Percentiles rank a stretch among this genome's conserved stretches.
Conservation (phyloP, 2,329 filamentous ascomycete genomes). For the Fusarium duplospermum region DNA sequence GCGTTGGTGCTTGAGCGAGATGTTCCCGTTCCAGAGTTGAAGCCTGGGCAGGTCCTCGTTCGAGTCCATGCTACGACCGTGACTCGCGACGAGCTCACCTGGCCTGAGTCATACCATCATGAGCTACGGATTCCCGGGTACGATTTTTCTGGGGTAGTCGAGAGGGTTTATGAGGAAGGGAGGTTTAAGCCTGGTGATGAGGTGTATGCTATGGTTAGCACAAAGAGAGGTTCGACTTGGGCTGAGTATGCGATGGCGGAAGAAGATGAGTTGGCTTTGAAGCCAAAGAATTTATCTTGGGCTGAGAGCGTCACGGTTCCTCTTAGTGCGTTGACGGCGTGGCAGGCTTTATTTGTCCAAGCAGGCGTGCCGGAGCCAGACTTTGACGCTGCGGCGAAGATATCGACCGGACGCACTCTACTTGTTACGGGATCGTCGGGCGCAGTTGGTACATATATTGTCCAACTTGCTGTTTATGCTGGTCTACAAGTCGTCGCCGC, state of each 20-base stretch:
- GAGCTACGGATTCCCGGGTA: constrained; percentile 19
- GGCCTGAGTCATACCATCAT: constrained; percentile 24
- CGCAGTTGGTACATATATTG: constrained; percentile 50
- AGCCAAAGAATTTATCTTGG: constrained; percentile 44
- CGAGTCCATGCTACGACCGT: constrained; percentile 28
- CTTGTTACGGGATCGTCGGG: constrained; percentile 52
- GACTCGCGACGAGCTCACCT: constrained; percentile 33
- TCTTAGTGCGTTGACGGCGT: constrained; percentile 51
- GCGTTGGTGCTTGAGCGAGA: constrained; percentile 8
- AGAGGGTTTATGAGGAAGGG: constrained; percentile 8
- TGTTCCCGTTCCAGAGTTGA: constrained; percentile 9
- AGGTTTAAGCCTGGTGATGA: constrained; percentile 45
- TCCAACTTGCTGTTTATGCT: constrained; percentile 49
- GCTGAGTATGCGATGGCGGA: constrained; percentile 40
- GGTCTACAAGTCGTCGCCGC: constrained; percentile 48
- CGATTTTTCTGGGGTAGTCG: constrained; percentile 28
- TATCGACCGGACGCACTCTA: constrained; percentile 23
- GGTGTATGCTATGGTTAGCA: constrained; percentile 44
- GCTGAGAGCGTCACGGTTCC: constrained; percentile 49
- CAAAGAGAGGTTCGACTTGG: constrained; percentile 35
- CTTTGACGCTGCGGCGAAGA: constrained; percentile 4
- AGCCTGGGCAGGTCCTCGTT: constrained; percentile 22
- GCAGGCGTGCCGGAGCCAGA: constrained; percentile 22
- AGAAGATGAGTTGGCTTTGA: constrained; percentile 44
- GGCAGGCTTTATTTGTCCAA: constrained; percentile 48